Evolutionary conservation across 1,284 basidiomycete genomes (phyloP).

Genomic region (Moniliophthora roreri): DNA sequence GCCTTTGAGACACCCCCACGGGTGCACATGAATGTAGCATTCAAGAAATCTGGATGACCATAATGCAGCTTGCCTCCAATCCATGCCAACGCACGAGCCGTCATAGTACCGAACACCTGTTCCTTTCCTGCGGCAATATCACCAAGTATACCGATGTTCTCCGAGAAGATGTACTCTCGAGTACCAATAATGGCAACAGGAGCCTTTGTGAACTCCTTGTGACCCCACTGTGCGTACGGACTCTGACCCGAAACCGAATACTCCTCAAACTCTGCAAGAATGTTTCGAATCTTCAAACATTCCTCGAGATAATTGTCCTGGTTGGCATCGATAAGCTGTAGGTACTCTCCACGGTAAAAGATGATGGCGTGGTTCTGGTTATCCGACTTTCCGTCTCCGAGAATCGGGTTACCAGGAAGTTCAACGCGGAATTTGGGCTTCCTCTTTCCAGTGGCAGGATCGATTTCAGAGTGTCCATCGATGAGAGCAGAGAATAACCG

Average conservation of each 20-base stretch:
- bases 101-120: conserved; percentile 99
- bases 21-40: conserved; percentile 97
- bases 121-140: conserved; percentile 99
- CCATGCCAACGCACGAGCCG: conserved; percentile 93
- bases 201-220: conserved; percentile 86
- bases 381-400: conserved; percentile 99
- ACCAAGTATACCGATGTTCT: conserved; percentile 99
- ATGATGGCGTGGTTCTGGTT: conserved; percentile 99
- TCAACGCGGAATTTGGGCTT: conserved; percentile 98
- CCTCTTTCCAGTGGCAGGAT: conserved; percentile 86
- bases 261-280: conserved; percentile 97
- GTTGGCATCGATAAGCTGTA: conserved; percentile 99
- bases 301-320: conserved; percentile 99
- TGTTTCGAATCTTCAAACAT: conserved; percentile 97
- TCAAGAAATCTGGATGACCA: conserved; percentile 98
- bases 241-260: conserved; percentile 90
- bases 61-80: conserved; percentile 99
- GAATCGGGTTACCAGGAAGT: conserved; percentile 97
- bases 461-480: conserved; percentile 96
- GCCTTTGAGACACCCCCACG: conserved; percentile 99
- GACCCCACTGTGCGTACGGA: conserved; percentile 93
- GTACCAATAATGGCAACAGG: conserved; percentile 99
- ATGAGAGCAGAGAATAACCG: conserved; percentile 93
- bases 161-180: conserved; percentile 99
- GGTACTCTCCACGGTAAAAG: conserved; percentile 98